Evolutionary conservation across 108 stramenopile species (phyloP), one percentile per base, ranked within the genome.

Genomic region (Nitzschia inconspicua): DNA sequence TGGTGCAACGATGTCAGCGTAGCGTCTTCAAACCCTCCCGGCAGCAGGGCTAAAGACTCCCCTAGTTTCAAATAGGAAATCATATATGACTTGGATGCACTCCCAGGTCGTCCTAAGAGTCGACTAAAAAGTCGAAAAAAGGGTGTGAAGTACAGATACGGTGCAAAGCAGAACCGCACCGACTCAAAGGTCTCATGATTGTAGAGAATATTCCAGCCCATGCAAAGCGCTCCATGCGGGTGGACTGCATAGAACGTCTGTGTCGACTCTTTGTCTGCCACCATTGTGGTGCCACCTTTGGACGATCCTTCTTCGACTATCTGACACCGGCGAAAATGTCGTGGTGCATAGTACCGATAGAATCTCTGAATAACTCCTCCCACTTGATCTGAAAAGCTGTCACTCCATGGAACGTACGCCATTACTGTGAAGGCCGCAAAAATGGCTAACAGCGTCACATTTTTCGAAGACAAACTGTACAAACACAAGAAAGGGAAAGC

Each of bases 1-100:
- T 48, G 31, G 18, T 37, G 25, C 1, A 48, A 44, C 36, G 29
- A 63, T 13, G 82, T 68, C 18, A 89, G 43, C 10, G 88, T 82
- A 2, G 83, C 88, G 53, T 89, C 88, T 53, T 89, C 82, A 40
- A 89, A 82, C 3, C 88, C 88, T 14, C 88, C 87, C 5, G 87
- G 83, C 25, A 70, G 74, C 39, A 88, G 49, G 10, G 81, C 84
- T 22, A 79, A 57, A 52, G 68, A 48, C 31, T 42, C 19, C 0
- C 43, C 32, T n/a, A 14, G 6, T 7, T 22, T 8, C 68, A 69
- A 60, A 28, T 46, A 52, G 28, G 16, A 7, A 8, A 60, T 50
- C 58, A 69, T 69, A 16, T 36, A 13, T 11, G 58, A 26, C 43
- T 69, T 69, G 40, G 16, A 16, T 5, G 83, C 83, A 10, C 68